Conservation (phyloP, 148 eudicot genomes). For the Polygonum maritimum region DNA sequence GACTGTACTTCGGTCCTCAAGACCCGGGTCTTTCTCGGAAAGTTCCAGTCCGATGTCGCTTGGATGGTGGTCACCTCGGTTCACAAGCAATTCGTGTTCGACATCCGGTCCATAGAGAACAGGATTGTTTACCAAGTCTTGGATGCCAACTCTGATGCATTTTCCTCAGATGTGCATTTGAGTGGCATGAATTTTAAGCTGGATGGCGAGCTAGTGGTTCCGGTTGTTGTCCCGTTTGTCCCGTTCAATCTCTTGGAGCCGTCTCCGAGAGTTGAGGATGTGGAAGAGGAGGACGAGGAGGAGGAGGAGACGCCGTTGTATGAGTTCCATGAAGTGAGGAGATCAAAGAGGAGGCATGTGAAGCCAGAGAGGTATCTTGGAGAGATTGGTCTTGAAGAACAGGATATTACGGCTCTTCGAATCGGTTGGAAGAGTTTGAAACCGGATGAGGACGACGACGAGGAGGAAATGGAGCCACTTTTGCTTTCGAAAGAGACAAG, state of each 20-base stretch:
- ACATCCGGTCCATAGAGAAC: constrained; percentile 44
- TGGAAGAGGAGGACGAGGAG: constrained; percentile 14
- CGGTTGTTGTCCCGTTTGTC: constrained; percentile 39
- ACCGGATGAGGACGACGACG: constrained; percentile 33
- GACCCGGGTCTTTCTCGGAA: constrained; percentile 49
- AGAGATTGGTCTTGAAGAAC: constrained; percentile 45
- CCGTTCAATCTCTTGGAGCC: constrained; percentile 13
- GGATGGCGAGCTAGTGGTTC: constrained; percentile 37
- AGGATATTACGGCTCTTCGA: constrained; percentile 44
- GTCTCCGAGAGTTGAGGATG: constrained; percentile 14
- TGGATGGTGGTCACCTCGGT: constrained; percentile 79
- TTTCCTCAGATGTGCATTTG: constrained; percentile 20
- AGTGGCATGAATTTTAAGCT: constrained; percentile 53
- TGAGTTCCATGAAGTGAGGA: constrained; percentile 42
- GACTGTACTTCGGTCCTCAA: constrained; percentile 57
- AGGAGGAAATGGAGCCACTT: constrained; percentile 30
- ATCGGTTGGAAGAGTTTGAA: constrained; percentile 44
- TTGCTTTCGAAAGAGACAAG: constrained; percentile 51
- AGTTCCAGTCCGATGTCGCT: constrained; percentile 56
- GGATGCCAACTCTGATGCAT: constrained; percentile 28
- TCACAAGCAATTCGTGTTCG: constrained; percentile 46
- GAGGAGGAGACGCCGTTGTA: constrained; percentile 19
- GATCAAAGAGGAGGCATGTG: constrained; percentile 69
- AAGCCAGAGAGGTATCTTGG: constrained; percentile 79
- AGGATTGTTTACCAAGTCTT: constrained; percentile 60